Percentiles rank a stretch among this genome's conserved stretches.
phyloP scores from a whole-genome alignment of 768 basidiomycete genomes.

The Trametes sanguinea region DNA sequence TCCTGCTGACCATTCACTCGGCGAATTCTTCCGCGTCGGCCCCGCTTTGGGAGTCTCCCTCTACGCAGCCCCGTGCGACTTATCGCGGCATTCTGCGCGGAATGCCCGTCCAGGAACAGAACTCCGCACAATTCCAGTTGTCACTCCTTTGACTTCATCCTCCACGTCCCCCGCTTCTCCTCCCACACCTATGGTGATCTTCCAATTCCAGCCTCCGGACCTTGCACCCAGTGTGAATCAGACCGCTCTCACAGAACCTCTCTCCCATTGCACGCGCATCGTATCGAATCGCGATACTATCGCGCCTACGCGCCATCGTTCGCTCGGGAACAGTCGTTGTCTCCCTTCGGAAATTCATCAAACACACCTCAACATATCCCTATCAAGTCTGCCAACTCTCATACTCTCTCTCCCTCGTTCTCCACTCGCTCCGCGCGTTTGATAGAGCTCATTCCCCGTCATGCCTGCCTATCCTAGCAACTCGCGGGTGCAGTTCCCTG shows the following conservation, averaged over 20 bases:
- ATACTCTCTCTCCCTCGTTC: background rate
- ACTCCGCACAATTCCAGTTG: background rate
- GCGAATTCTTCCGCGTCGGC: conserved; percentile 4
- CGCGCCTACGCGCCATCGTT: background rate
- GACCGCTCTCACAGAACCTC: background rate
- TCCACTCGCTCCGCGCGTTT: background rate
- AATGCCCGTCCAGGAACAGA: conserved; percentile 9
- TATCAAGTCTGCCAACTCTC: background rate
- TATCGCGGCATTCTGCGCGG: conserved; percentile 1
- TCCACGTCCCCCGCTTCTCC: background rate
- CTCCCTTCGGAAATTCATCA: background rate
- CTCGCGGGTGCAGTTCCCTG: background rate
- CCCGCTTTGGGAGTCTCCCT: conserved; percentile 9
- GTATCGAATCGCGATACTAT: conserved; percentile 3
- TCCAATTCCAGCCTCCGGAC: conserved; percentile 6
- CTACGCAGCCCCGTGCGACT: conserved; percentile 1
- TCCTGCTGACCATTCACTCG: background rate
- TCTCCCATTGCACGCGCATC: background rate
- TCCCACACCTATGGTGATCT: conserved; percentile 10
- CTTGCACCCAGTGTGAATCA: conserved; percentile 8
- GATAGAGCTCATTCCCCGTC: background rate
- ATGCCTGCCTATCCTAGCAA: background rate
- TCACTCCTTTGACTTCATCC: background rate
- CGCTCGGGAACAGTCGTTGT: too few relatives aligned
- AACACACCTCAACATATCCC: background rate